Evolutionary conservation across 2,329 filamentous ascomycete species (phyloP), one percentile per base, ranked within the genome.

Genomic region (Stachybotrys chlorohalonatus): DNA sequence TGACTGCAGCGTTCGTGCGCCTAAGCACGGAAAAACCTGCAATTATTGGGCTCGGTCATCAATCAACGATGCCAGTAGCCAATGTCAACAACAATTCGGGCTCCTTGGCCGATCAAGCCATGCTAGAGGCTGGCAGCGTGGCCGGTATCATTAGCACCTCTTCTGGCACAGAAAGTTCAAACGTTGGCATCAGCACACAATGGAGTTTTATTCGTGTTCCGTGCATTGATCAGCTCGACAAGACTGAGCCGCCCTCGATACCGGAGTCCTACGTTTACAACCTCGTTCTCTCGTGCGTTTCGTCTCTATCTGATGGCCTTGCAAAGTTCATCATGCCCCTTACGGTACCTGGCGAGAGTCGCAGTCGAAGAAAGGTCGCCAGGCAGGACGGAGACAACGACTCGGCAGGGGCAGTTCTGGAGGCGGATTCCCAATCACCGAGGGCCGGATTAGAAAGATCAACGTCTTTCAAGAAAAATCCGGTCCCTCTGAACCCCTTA

Each of bases 261-360:
- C 94, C 94, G 0, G 93, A 96, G 57, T 96, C 94, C 0, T 99
- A 99, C 64, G 81, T 96, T 7, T 97, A 96, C 71, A 90, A 88
- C 58, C 76, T 99, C 51, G 89, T 93, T 1, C 73, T 99, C 47
- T 87, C 89, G 2, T 97, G 93, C 64, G 87, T 99, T 56, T 93
- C 89, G 49, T 90, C 86, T 1, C 81, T 99, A 52, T 95, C 93
- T 0, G 94, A 99, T 65, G 91, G 90, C 2, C 76, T 99, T 16
- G 94, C 93, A 32, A 96, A 93, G 67, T 95, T 96, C 61, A 87
- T 97, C 50, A 78, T 99, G 13, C 94, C 94, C 1, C 74, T 99
- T 45, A 96, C 94, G 0, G 89, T 96, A 1, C 87, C 90, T 6
- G 76, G 75, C n/a, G 90, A 95, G 17, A 69, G 70, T 60, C 70